Conservation (phyloP, 108 stramenopile species). For the Epipyxis sp. region DNA sequence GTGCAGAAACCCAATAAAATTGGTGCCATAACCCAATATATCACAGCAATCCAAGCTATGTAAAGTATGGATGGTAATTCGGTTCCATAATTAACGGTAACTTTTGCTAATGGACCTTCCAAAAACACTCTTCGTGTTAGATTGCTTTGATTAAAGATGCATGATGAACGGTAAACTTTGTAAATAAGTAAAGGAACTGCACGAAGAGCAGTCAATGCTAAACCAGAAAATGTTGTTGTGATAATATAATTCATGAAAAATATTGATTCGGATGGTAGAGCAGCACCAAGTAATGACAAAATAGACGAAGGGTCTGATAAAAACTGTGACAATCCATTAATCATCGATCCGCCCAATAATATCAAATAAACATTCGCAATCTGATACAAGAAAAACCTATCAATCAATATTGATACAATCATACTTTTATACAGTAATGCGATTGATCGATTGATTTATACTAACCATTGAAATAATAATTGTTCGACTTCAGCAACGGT, state of each 20-base stretch:
- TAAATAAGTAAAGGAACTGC: background rate
- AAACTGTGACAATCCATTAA: background rate
- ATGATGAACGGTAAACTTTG: background rate
- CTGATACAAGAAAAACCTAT: constrained; percentile 29
- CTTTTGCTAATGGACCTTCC: constrained; percentile 17
- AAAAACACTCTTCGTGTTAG: constrained; percentile 1
- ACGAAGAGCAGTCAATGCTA: background rate
- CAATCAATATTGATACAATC: background rate
- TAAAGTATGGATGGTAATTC: background rate
- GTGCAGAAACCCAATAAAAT: no score
- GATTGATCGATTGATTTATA: background rate
- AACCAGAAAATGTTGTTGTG: background rate
- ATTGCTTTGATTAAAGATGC: background rate
- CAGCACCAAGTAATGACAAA: background rate
- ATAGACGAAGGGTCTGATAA: constrained; percentile 12
- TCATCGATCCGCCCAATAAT: background rate
- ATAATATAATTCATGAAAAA: constrained; percentile 35
- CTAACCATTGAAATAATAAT: constrained; percentile 10
- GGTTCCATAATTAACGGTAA: constrained; percentile 10
- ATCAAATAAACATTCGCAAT: constrained; percentile 23
- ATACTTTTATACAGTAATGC: background rate
- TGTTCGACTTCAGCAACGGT: background rate
- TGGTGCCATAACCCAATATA: constrained; percentile 26
- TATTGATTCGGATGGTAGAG: constrained; percentile 15
- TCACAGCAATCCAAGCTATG: background rate